A percentile compares a stretch with the other conserved stretches of the same genome.
Evolutionary conservation across 331 rosid genomes (phyloP).

Genomic region (Arachis monticola): DNA sequence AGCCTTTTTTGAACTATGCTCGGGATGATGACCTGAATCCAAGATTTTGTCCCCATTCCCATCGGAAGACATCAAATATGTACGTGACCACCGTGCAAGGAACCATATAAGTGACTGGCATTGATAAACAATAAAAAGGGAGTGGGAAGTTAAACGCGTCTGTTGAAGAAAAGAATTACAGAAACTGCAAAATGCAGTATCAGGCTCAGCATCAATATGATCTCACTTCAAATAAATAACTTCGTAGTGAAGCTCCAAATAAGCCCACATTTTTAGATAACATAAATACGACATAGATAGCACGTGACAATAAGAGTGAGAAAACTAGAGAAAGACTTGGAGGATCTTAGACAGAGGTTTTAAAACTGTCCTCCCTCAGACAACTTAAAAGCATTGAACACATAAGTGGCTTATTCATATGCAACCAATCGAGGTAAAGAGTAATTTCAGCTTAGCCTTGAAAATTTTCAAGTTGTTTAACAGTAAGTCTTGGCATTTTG

Average conservation of each 20-base stretch:
- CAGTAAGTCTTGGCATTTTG: no score
- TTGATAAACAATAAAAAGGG: constrained; percentile 42
- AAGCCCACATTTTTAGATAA: background rate
- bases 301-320: background rate
- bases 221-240: background rate
- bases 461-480: constrained; percentile 7
- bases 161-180: constrained; percentile 36
- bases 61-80: constrained; percentile 83
- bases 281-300: background rate
- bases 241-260: constrained; percentile 12
- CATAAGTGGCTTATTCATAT: constrained; percentile 27
- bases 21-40: constrained; percentile 52
- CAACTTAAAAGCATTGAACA: constrained; percentile 8
- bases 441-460: background rate
- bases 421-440: constrained; percentile 8
- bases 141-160: constrained; percentile 26
- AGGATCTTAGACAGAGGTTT: background rate
- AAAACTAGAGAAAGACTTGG: background rate
- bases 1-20: constrained; percentile 55
- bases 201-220: constrained; percentile 16
- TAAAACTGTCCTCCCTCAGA: background rate
- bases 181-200: constrained; percentile 18
- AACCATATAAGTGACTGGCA: constrained; percentile 97
- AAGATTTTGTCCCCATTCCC: constrained; percentile 55
- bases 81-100: constrained; percentile 94